Percentiles rank a stretch among this genome's conserved stretches.
Conservation (phyloP, 164 flowering plant species). For the Stephania japonica region DNA sequence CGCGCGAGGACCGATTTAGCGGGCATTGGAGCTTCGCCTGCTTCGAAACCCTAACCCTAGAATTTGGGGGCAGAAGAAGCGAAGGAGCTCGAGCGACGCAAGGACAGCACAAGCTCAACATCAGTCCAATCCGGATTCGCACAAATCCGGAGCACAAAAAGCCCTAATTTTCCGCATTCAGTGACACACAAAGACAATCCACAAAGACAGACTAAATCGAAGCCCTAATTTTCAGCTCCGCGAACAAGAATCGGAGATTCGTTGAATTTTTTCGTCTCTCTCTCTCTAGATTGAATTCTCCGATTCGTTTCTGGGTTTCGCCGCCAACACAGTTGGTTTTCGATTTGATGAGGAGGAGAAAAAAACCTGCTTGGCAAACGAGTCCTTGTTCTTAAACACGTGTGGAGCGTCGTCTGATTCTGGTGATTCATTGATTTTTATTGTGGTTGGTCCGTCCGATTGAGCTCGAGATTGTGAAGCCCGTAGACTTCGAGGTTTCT, state of each 20-base stretch:
- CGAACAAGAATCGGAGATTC: not conserved
- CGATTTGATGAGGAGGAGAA: no score
- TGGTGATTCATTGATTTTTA: no score
- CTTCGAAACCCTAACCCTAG: constrained; percentile 18
- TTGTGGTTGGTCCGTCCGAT: no score
- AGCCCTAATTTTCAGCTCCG: constrained; percentile 3
- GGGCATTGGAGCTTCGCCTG: constrained; percentile 1
- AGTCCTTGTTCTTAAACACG: no score
- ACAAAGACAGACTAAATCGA: not conserved
- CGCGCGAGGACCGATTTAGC: constrained; percentile 11
- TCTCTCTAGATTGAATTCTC: not conserved
- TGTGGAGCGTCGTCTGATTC: no score
- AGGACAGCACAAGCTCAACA: constrained; percentile 18
- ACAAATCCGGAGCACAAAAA: constrained; percentile 37
- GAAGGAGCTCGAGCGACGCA: constrained; percentile 13
- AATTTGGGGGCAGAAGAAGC: constrained; percentile 7
- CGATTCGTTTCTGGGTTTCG: not conserved
- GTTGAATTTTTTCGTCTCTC: no score
- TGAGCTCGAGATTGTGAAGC: no score
- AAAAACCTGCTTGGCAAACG: no score
- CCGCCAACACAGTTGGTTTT: no score
- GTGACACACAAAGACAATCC: not conserved
- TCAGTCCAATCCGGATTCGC: constrained; percentile 30
- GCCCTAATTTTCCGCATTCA: constrained; percentile 39
- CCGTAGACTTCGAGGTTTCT: no score